Conservation (phyloP, 1,284 basidiomycete genomes). For the Boletus smithii region DNA sequence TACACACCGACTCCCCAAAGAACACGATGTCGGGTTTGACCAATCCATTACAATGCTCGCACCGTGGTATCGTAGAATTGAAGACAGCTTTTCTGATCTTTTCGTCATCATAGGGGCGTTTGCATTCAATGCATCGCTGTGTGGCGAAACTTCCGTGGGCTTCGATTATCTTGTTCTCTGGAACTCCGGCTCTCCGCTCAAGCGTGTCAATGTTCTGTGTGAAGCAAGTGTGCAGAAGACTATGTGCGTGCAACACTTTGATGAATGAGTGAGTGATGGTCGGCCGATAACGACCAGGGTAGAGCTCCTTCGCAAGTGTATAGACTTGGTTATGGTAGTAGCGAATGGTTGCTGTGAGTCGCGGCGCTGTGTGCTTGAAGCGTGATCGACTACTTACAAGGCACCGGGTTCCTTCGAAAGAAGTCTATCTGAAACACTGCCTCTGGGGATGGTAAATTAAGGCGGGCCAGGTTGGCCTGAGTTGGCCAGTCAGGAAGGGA, state of each 20-base stretch:
- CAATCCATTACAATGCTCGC: slow-evolving; percentile 63
- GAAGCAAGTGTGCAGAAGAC: slow-evolving; percentile 71
- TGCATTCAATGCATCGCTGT: slow-evolving; percentile 78
- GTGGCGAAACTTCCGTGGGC: slow-evolving; percentile 91
- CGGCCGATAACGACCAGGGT: slow-evolving; percentile 83
- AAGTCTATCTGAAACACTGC: slow-evolving; percentile 79
- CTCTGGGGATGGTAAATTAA: slow-evolving; percentile 76
- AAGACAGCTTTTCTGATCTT: slow-evolving; percentile 64
- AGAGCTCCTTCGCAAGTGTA: slow-evolving; percentile 85
- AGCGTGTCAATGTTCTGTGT: slow-evolving; percentile 94
- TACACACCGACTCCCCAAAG: slow-evolving; percentile 77
- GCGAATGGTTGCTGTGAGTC: not conserved
- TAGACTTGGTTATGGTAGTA: slow-evolving; percentile 54
- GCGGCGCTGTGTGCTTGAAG: not conserved
- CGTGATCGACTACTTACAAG: slow-evolving; percentile 50
- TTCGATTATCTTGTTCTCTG: slow-evolving; percentile 76
- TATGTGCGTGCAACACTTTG: slow-evolving; percentile 64
- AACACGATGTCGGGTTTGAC: slow-evolving; percentile 96
- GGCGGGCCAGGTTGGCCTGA: slow-evolving; percentile 69
- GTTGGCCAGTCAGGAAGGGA: slow-evolving; percentile 1
- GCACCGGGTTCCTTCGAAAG: slow-evolving; percentile 68
- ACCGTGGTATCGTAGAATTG: slow-evolving; percentile 54
- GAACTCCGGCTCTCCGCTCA: slow-evolving; percentile 82
- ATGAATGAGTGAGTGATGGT: slow-evolving; percentile 92
- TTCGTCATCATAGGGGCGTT: slow-evolving; percentile 55